These are phyloP conservation scores for Dianthus caryophyllus DNA, from an alignment of 148 eudicot species.

Conservation along the genomic window DNA sequence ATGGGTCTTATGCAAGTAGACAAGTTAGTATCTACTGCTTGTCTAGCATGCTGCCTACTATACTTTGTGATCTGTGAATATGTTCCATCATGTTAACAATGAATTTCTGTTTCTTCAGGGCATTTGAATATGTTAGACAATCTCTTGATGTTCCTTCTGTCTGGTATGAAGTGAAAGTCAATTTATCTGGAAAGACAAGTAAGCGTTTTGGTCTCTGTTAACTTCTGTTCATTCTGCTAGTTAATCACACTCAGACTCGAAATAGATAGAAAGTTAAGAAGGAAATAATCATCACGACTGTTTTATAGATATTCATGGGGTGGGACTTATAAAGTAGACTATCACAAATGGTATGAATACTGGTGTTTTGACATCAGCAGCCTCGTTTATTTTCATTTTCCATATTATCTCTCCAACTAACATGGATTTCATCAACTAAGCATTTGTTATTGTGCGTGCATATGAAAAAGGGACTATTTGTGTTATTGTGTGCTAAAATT, in stretches of 20 bases:
- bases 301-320: neutral
- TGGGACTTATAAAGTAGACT: neutral
- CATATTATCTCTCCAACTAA: neutral
- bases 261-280: neutral
- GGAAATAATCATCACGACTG: neutral
- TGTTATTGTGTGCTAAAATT: too few species aligned
- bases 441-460: too few species aligned
- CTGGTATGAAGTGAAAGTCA: constrained; percentile 67
- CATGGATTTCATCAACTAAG: neutral
- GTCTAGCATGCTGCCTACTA: neutral
- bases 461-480: too few species aligned
- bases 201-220: constrained; percentile 27
- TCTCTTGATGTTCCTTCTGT: constrained; percentile 53
- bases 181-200: constrained; percentile 72
- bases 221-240: constrained; percentile 5
- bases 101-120: constrained; percentile 44
- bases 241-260: neutral
- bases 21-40: constrained; percentile 50
- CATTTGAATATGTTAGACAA: constrained; percentile 69
- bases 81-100: neutral
- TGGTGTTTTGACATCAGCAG: neutral
- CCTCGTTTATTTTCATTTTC: neutral
- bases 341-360: neutral
- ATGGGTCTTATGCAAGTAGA: constrained; percentile 98
- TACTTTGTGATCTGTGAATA: neutral